These are phyloP conservation scores for Jamesozyma piceae DNA, from an alignment of 805 yeast species.

Conservation along the genomic window DNA sequence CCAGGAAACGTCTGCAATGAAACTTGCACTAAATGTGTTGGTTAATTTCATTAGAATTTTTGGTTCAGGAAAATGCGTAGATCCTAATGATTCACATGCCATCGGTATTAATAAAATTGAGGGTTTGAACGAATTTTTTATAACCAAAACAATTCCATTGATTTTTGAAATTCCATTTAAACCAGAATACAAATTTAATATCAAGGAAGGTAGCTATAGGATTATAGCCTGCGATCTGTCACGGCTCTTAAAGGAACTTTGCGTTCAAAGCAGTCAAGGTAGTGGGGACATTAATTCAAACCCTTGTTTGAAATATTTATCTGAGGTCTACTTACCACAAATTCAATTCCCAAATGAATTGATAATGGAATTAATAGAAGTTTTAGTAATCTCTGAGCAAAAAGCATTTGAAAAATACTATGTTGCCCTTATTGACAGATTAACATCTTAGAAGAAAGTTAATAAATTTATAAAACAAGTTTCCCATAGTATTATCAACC, in stretches of 20 bases:
- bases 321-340: constrained; percentile 38
- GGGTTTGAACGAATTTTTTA: constrained; percentile 61
- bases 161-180: constrained; percentile 77
- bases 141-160: constrained; percentile 56
- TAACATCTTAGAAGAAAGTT: constrained; percentile 4
- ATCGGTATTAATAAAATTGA: constrained; percentile 42
- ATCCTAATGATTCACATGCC: constrained; percentile 46
- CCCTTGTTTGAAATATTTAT: constrained; percentile 40
- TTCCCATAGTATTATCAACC: background rate
- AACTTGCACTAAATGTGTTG: constrained; percentile 59
- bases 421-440: constrained; percentile 33
- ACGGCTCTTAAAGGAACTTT: constrained; percentile 55
- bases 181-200: constrained; percentile 46
- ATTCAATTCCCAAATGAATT: constrained; percentile 52
- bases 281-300: constrained; percentile 17
- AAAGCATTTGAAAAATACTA: constrained; percentile 68
- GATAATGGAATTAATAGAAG: constrained; percentile 51
- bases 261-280: constrained; percentile 25
- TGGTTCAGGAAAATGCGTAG: constrained; percentile 61
- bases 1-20: constrained; percentile 56
- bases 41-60: constrained; percentile 52
- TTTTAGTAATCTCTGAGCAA: constrained; percentile 45
- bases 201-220: constrained; percentile 72
- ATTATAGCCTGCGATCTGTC: constrained; percentile 69
- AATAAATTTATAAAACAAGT: no score